phyloP scores from a whole-genome alignment of 2,329 filamentous ascomycete genomes.

The Chrysosporium keratinophilum region DNA sequence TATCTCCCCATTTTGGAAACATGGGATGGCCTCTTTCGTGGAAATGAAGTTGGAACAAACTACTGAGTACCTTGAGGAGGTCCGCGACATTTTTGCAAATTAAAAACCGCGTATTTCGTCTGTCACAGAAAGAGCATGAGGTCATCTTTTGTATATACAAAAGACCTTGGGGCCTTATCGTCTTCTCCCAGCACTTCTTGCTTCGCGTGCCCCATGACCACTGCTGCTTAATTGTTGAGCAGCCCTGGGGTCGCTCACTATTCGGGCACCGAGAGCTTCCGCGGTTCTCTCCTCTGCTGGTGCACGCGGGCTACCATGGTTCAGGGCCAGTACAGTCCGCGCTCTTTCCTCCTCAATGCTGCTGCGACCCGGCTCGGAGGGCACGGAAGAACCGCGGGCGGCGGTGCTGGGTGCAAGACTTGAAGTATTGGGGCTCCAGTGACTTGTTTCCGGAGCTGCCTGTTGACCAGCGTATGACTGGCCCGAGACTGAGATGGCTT shows the following conservation, averaged over 20 bases:
- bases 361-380: background rate
- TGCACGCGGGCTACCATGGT: constrained; percentile 10
- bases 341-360: constrained; percentile 6
- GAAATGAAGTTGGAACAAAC: constrained; percentile 6
- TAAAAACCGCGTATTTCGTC: background rate
- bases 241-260: constrained; percentile 1
- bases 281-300: constrained; percentile 1
- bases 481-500: background rate
- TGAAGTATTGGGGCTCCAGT: constrained; percentile 10
- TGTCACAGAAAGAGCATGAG: background rate
- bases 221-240: constrained; percentile 9
- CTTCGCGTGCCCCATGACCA: background rate
- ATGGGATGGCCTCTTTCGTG: constrained; percentile 13
- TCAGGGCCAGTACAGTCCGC: constrained; percentile 3
- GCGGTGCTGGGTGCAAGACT: constrained; percentile 7
- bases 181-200: background rate
- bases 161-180: too few species aligned
- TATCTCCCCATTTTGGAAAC: constrained; percentile 12
- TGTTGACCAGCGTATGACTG: background rate
- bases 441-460: constrained; percentile 1
- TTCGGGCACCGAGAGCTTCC: background rate
- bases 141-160: too few species aligned
- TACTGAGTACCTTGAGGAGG: constrained; percentile 8
- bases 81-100: constrained; percentile 8
- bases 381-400: constrained; percentile 1